Evolutionary conservation across 2,329 filamentous ascomycete species (phyloP).

Genomic region (Ophiostoma quercus): DNA sequence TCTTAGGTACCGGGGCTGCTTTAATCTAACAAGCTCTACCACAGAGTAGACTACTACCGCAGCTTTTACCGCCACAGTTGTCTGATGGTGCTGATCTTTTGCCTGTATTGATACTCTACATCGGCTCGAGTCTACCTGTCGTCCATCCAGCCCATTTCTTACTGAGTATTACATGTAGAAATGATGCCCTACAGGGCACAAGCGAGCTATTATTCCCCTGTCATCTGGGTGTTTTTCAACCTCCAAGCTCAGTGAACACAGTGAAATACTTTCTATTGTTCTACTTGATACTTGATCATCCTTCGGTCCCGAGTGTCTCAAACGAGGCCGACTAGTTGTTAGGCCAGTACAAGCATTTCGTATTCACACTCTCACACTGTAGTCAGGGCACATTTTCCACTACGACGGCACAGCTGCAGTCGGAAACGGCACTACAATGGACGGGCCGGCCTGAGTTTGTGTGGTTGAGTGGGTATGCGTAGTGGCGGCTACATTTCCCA

Average conservation of each 20-base stretch:
- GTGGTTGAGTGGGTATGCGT: neutral
- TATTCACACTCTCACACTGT: neutral
- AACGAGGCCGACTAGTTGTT: neutral
- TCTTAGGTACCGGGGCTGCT: too few species aligned
- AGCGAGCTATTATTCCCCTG: neutral
- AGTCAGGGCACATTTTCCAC: neutral
- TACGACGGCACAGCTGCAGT: neutral
- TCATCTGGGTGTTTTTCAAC: neutral
- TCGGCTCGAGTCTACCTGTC: too few species aligned
- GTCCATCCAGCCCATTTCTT: too few species aligned
- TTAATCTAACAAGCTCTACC: too few species aligned
- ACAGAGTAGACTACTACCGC: too few species aligned
- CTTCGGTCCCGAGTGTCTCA: constrained; percentile 1
- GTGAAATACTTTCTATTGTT: neutral
- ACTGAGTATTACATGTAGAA: too few species aligned
- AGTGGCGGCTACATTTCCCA: neutral
- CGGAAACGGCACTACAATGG: neutral
- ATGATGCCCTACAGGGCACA: neutral
- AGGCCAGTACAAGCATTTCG: neutral
- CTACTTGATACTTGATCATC: neutral
- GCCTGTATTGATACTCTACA: too few species aligned
- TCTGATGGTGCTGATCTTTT: too few species aligned
- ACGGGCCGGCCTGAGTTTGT: neutral
- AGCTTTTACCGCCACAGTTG: too few species aligned
- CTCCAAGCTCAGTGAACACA: too few species aligned